Conservation (phyloP, 148 eudicot species). For the Cornus kousa region DNA sequence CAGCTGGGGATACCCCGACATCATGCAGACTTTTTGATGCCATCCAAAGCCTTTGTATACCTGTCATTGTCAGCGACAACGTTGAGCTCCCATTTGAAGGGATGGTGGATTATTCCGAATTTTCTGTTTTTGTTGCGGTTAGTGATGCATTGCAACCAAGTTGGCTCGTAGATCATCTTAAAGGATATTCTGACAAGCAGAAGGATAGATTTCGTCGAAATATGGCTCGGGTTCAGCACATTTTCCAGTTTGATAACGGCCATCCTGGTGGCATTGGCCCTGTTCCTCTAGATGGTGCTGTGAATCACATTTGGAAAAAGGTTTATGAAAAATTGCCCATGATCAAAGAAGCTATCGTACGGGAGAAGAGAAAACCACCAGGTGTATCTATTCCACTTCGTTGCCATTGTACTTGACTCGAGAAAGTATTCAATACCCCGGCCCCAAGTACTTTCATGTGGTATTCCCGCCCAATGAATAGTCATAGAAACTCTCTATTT, state of each 20-base stretch:
- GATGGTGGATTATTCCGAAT: slow-evolving; percentile 78
- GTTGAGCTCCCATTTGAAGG: slow-evolving; percentile 95
- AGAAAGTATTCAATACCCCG: too few species aligned
- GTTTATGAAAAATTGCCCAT: slow-evolving; percentile 75
- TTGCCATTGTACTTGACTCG: slow-evolving; percentile 80
- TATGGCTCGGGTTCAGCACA: slow-evolving; percentile 68
- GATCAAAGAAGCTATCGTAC: slow-evolving; percentile 72
- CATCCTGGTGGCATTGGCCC: slow-evolving; percentile 83
- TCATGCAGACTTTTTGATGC: slow-evolving; percentile 97
- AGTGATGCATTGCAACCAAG: slow-evolving; percentile 72
- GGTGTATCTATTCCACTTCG: slow-evolving; percentile 77
- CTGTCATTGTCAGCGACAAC: slow-evolving; percentile 78
- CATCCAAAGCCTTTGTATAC: slow-evolving; percentile 90
- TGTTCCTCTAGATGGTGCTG: slow-evolving; percentile 62
- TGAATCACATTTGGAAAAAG: slow-evolving; percentile 83
- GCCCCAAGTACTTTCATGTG: too few species aligned
- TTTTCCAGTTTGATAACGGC: slow-evolving; percentile 68
- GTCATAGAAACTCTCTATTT: too few species aligned
- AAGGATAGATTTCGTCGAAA: slow-evolving; percentile 51
- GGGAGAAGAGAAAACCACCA: slow-evolving; percentile 75
- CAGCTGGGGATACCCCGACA: slow-evolving; percentile 99
- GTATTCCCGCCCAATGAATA: too few species aligned
- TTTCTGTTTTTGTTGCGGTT: slow-evolving; percentile 69
- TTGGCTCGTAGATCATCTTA: slow-evolving; percentile 73
- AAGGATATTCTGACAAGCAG: slow-evolving; percentile 46